phyloP scores from a whole-genome alignment of 1,139 yeast genomes.

The Pichia sp. region DNA sequence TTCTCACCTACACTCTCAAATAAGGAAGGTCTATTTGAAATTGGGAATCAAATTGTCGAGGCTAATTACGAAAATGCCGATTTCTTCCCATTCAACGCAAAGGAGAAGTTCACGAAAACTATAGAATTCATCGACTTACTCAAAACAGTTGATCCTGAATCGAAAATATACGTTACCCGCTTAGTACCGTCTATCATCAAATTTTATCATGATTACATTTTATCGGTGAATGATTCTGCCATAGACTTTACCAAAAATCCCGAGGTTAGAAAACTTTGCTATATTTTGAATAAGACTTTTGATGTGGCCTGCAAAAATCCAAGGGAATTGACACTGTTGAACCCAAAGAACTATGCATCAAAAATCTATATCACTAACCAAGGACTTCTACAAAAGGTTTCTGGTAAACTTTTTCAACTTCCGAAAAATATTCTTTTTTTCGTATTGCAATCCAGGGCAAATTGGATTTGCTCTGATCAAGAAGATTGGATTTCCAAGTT shows the following conservation, averaged over 20 bases:
- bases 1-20: slow-evolving; percentile 12
- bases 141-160: slow-evolving; percentile 6
- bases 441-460: slow-evolving; percentile 5
- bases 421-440: neutral
- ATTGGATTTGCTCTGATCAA: slow-evolving; percentile 12
- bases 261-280: slow-evolving; percentile 40
- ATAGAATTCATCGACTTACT: slow-evolving; percentile 9
- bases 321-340: slow-evolving; percentile 8
- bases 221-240: neutral
- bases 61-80: neutral
- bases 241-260: neutral
- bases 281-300: slow-evolving; percentile 39
- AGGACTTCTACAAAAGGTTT: slow-evolving; percentile 8
- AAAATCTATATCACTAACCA: slow-evolving; percentile 14
- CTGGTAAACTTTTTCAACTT: slow-evolving; percentile 8
- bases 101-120: slow-evolving; percentile 1
- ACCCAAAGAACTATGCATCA: slow-evolving; percentile 18
- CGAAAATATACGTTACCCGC: neutral
- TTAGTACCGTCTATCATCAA: slow-evolving; percentile 4
- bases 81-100: neutral
- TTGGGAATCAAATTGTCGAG: slow-evolving; percentile 5
- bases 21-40: slow-evolving; percentile 7
- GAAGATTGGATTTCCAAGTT: slow-evolving; percentile 17
- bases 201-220: neutral
- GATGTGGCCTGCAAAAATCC: slow-evolving; percentile 14